Conservation (phyloP, 257 asterid species). For the Solanum lycopersicoides region DNA sequence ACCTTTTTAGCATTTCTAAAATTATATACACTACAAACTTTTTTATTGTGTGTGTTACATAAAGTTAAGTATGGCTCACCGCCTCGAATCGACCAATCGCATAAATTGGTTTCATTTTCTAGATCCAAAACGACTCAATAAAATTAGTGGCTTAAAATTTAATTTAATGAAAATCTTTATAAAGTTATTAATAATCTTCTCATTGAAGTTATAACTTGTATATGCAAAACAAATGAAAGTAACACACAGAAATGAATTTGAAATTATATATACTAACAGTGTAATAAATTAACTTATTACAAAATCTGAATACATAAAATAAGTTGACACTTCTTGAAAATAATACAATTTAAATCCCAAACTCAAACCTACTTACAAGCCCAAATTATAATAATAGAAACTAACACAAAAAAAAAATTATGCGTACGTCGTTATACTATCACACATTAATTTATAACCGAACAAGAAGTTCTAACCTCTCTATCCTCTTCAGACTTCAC, state of each 20-base stretch:
- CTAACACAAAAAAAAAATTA: not conserved
- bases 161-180: too few relatives aligned
- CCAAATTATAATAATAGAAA: not conserved
- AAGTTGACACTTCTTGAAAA: not conserved
- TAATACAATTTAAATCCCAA: not conserved
- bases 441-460: slow-evolving; percentile 18
- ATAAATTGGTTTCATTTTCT: not conserved
- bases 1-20: not conserved
- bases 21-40: not conserved
- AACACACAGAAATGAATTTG: not conserved
- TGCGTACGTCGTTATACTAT: not conserved
- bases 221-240: not conserved
- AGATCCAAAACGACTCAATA: not conserved
- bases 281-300: not conserved
- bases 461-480: slow-evolving; percentile 46
- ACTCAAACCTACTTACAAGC: not conserved
- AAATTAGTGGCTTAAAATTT: too few relatives aligned
- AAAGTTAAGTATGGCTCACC: not conserved
- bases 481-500: slow-evolving; percentile 38
- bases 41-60: not conserved
- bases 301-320: not conserved
- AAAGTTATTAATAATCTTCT: too few relatives aligned
- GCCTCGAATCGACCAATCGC: not conserved
- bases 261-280: not conserved
- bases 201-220: too few relatives aligned